phyloP scores from a whole-genome alignment of 805 yeast genomes.

The Wickerhamiella vanderwaltii region DNA sequence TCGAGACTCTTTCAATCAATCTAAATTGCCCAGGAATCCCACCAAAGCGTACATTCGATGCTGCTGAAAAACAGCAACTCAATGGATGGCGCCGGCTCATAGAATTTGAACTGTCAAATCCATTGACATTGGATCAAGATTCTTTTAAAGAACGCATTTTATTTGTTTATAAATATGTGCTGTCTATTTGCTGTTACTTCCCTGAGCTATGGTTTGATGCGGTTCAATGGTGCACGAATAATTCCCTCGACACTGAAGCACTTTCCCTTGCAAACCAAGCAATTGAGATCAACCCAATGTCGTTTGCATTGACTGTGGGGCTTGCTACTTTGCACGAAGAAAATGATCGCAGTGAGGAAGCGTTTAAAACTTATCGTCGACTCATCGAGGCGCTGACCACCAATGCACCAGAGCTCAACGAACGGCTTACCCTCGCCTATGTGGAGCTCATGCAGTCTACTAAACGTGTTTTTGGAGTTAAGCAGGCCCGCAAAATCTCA shows the following conservation, averaged over 20 bases:
- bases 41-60: conserved; percentile 22
- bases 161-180: conserved; percentile 62
- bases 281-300: conserved; percentile 51
- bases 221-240: conserved; percentile 29
- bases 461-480: conserved; percentile 53
- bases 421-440: conserved; percentile 48
- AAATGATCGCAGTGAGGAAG: conserved; percentile 38
- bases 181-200: conserved; percentile 46
- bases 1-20: conserved; percentile 45
- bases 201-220: conserved; percentile 67
- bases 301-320: conserved; percentile 53
- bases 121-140: conserved; percentile 43
- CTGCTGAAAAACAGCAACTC: conserved; percentile 33
- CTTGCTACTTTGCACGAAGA: conserved; percentile 60
- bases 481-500: conserved; percentile 62
- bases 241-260: conserved; percentile 17
- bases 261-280: conserved; percentile 44
- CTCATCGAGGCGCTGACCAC: conserved; percentile 38
- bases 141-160: conserved; percentile 44
- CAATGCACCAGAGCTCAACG: conserved; percentile 21
- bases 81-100: conserved; percentile 63
- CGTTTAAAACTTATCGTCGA: conserved; percentile 38
- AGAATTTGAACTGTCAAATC: conserved; percentile 64
- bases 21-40: conserved; percentile 32
- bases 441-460: conserved; percentile 57